Base-by-base conservation (phyloP, 257 asterid species). In the Mitragyna speciosa region DNA sequence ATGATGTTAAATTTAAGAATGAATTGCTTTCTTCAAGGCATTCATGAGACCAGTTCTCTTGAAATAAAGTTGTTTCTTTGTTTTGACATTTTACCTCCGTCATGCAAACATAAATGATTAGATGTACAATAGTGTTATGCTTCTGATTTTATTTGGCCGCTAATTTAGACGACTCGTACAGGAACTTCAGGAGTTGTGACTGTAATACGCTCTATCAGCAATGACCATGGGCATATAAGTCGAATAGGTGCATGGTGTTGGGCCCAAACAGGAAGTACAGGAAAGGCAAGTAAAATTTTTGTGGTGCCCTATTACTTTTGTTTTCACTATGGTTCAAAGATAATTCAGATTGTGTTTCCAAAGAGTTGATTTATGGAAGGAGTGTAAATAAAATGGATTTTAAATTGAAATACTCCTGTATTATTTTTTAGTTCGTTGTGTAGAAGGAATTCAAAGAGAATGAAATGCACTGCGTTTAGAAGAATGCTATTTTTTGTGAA, bases 171-270 rank as follows among this genome's bases (percentile, higher is more conserved):
- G 30, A 58, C 78, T 33, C 41, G 71, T 84, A 33, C 96, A 94
- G 98, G 98, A 85, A 90, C 98, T 75, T 94, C 98, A 24, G 90
- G 89, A 74, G 97, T 90, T 76, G 80, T 92, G 97, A 94, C 99
- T 72, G 98, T 94, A 19, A 84, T 94, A 75, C 94, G 98, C 78
- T 94, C 98, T 43, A 89, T 96, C 79, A 92, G 96, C 73, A 92
- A 91, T 87, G 94, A 92, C 67, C 97, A 90, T 79, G 85, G 96
- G 78, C 99, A 96, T 82, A 87, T 94, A 74, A 90, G 87, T 78
- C 97, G 84, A 58, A 76, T 96, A 81, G 95, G 94, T 45, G 86
- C 94, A 12, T 96, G 97, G 97, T 96, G 99, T 85, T 96, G 90
- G 97, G 87, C 92, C 72, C 97, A 90, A 88, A 87, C 95, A 36